Base-by-base conservation (phyloP, 2,329 filamentous ascomycete species). In the Phyllosticta citrichinensis region DNA sequence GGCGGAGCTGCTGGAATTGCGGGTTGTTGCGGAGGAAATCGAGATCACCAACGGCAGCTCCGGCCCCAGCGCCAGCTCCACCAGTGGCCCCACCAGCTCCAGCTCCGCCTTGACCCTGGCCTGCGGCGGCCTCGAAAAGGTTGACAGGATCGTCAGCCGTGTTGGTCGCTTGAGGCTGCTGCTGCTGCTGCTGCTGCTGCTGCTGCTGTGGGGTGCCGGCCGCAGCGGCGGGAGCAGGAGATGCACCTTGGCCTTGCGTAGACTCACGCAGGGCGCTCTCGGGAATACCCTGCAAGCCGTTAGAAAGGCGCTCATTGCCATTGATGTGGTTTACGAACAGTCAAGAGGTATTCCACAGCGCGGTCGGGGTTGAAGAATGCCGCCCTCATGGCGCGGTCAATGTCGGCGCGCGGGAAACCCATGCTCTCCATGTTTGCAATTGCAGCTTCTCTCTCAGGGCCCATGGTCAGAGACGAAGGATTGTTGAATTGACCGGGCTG, bases 301-400 rank as follows among this genome's bases (percentile, higher is more conserved):
- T 47, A 47, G 40, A 47, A 11, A 9, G 8, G 22, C 27, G 12
- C 33, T 17, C 33, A 22, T 14, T 57, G 17, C 40, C 33, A 17
- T 22, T 24, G 27, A 2, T 11, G 5, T 57, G 58, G 17, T 25
- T 53, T 58, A 78, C 87, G 76, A 74, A 94, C 91, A 67, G 78
- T 96, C 71, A 99, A 74, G 12, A 99, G 84, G 71, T 99, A 99
- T 75, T 99, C 94, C 61, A 99, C 93, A 59, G 94, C 94, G 68
- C 94, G 91, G 74, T 97, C 93, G 14, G 93, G 91, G 78, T 99
- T 99, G 81, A 88, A 95, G 76, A 90, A 99, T 14, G 94, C 94
- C 65, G 94, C 94, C 70, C 93, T 89, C 87, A 99, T 94, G 57
- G 94, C 94, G 55, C 88, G 85, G 68, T 97, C 91, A 67, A 97